These are phyloP conservation scores for Apiospora kogelbergensis DNA, from an alignment of 2,329 filamentous ascomycete genomes.

Conservation along the genomic window DNA sequence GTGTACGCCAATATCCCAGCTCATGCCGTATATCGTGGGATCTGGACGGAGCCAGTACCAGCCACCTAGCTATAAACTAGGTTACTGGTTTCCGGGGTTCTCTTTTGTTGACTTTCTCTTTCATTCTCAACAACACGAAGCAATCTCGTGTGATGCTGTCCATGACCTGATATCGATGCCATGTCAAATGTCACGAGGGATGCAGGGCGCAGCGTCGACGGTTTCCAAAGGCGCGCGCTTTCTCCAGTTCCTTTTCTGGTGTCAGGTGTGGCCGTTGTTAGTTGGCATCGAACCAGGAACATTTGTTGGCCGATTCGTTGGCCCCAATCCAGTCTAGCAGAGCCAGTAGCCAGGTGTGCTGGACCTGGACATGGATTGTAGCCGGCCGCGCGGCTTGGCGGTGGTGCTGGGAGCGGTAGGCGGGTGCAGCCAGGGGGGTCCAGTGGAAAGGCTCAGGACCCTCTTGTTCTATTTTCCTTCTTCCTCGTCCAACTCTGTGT, in stretches of 20 bases:
- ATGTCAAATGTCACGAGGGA: not conserved
- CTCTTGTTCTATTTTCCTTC: not conserved
- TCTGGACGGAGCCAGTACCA: not conserved
- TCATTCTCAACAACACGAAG: not conserved
- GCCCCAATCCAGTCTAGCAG: not conserved
- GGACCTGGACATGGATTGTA: not conserved
- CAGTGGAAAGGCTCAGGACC: constrained; percentile 1
- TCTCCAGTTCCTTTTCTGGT: not conserved
- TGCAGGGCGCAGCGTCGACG: constrained; percentile 4
- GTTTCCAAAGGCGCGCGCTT: constrained; percentile 16
- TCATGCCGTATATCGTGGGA: not conserved
- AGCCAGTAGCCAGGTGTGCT: not conserved
- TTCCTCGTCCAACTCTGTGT: not conserved
- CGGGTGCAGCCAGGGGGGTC: not conserved
- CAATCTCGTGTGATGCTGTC: not conserved
- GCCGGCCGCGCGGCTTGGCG: constrained; percentile 4
- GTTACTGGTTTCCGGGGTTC: not conserved
- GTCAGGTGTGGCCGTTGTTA: not conserved
- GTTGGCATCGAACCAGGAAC: not conserved
- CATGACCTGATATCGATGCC: constrained; percentile 3
- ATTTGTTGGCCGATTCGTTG: not conserved
- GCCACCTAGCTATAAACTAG: not conserved
- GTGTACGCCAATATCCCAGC: not conserved
- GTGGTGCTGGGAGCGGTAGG: not conserved
- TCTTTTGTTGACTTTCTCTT: not conserved